Percentiles rank a stretch among this genome's conserved stretches.
These are phyloP conservation scores for Candida arabinofermentans DNA, from an alignment of 805 yeast species.

Conservation along the genomic window DNA sequence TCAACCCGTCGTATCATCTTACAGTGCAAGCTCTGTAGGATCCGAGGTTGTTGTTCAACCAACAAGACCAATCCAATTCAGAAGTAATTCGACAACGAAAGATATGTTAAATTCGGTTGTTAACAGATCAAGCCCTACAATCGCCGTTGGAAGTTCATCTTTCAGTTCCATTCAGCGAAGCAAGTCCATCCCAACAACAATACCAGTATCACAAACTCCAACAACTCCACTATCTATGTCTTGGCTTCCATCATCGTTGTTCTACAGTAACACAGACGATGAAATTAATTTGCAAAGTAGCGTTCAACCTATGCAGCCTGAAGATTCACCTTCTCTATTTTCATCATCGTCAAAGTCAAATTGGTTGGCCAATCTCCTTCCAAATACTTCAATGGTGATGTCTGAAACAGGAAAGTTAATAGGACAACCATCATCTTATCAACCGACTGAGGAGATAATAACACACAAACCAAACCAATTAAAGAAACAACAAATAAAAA, in stretches of 20 bases:
- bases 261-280: not conserved
- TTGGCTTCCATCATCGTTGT: constrained; percentile 7
- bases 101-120: constrained; percentile 13
- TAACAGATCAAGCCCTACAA: not conserved
- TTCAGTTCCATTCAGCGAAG: not conserved
- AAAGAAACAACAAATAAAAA: not conserved
- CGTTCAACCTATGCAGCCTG: not conserved
- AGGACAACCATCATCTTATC: constrained; percentile 20
- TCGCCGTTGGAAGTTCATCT: not conserved
- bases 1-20: constrained; percentile 18
- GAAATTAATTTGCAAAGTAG: not conserved
- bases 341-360: constrained; percentile 5
- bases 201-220: not conserved
- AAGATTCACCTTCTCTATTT: not conserved
- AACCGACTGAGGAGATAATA: constrained; percentile 5
- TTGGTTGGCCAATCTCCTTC: constrained; percentile 29
- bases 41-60: constrained; percentile 3
- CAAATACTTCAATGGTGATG: constrained; percentile 27
- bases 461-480: not conserved
- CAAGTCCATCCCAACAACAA: too few relatives aligned
- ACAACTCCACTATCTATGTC: not conserved
- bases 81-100: constrained; percentile 6
- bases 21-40: not conserved
- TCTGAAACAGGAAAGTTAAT: constrained; percentile 31
- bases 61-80: not conserved